Evolutionary conservation across 2,329 filamentous ascomycete species (phyloP), one percentile per base, ranked within the genome.

Genomic region (Fusarium oxysporum): DNA sequence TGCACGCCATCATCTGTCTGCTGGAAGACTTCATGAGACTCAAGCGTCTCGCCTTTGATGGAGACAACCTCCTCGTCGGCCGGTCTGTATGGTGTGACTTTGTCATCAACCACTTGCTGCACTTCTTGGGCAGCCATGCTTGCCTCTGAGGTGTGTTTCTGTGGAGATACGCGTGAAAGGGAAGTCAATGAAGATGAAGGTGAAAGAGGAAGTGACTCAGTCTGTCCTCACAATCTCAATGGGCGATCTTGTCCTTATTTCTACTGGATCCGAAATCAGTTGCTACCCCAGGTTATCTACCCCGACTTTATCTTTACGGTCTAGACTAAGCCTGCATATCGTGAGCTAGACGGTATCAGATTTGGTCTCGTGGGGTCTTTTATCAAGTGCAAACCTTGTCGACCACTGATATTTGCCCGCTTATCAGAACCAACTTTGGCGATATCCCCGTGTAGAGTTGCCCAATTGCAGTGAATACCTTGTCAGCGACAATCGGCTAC

Each of bases 21-120:
- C 40, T 69, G 64, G 63, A 80, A 80, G 43, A 80, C 77, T n/a
- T 79, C 77, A 37, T 70, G 71, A 11, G 69, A 57, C 54, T 57
- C 54, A 1, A 48, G 54, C 0, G 54, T 48, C 30, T 57, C 54
- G 40, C 54, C 54, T 28, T 57, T 57, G 17, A 48, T 25, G 10
- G 54, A 57, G 30, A 33, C 30, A 13, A 35, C 30, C 14, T 57
- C 54, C 5, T 50, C 41, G 37, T 58, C 41, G 9, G 19, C 41
- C 5, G 55, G 55, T 21, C 44, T 58, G 19, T 58, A 37, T 6
- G 55, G 32, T n/a, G 55, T 58, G 21, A 50, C 55, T 28, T 58
- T 58, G 11, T 58, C 55, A 9, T 58, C 41, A 8, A n/a, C n/a
- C 19, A 35, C 10, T 4, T 50, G 55, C 12, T 58, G 55, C 32